Conservation (phyloP, 1,284 basidiomycete genomes). For the Trichosporon sp. region DNA sequence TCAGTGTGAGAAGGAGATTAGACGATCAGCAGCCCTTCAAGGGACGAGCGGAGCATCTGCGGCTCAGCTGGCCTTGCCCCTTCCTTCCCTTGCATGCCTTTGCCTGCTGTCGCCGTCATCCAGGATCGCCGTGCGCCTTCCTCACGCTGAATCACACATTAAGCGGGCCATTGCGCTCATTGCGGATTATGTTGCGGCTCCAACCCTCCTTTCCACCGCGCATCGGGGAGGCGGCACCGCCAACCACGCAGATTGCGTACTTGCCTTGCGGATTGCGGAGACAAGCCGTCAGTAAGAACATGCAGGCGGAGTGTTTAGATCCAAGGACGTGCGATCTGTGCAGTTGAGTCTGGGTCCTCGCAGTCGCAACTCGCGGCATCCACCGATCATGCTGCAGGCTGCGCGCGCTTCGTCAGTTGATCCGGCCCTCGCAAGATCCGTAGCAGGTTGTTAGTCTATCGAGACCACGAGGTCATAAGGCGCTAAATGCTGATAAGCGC, state of each 20-base stretch:
- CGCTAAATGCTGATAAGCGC: background rate
- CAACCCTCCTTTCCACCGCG: background rate
- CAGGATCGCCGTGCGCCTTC: background rate
- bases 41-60: background rate
- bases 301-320: background rate
- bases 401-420: background rate
- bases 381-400: background rate
- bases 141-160: background rate
- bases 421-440: background rate
- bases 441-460: background rate
- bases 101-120: background rate
- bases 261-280: background rate
- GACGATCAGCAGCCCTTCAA: background rate
- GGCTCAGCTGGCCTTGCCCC: background rate
- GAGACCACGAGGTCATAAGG: background rate
- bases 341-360: background rate
- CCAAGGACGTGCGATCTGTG: constrained; percentile 9
- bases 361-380: background rate
- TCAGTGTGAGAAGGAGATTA: background rate
- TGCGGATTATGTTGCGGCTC: background rate
- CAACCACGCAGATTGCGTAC: background rate
- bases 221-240: background rate
- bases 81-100: background rate
- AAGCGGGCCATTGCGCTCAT: background rate
- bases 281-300: background rate